A percentile compares a stretch with the other conserved stretches of the same genome.
Conservation (phyloP, 495 filamentous ascomycete species). For the Penicillium samsonianum region DNA sequence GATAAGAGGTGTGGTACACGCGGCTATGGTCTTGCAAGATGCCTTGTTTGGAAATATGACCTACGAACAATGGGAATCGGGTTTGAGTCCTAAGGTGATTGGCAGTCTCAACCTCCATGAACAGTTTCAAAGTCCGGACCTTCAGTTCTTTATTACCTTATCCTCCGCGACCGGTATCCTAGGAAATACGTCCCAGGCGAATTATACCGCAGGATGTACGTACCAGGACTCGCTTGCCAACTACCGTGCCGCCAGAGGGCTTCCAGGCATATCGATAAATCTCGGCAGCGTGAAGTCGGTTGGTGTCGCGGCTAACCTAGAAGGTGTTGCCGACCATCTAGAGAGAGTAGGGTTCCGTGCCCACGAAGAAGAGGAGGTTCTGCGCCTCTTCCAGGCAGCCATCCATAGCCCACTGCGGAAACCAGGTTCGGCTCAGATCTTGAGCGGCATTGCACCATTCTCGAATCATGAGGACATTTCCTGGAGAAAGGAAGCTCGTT, state of each 20-base stretch:
- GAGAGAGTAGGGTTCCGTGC: background rate
- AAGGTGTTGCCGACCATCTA: background rate
- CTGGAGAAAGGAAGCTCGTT: background rate
- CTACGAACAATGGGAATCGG: conserved; percentile 30
- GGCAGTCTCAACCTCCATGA: conserved; percentile 55
- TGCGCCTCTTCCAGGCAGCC: background rate
- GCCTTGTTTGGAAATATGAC: conserved; percentile 42
- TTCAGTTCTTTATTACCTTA: conserved; percentile 49
- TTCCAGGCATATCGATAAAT: background rate
- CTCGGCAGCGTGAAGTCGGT: background rate
- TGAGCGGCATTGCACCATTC: background rate
- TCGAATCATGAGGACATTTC: background rate
- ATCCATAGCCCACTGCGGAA: background rate
- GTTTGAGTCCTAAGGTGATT: conserved; percentile 38
- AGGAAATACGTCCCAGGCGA: conserved; percentile 33
- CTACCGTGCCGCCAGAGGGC: conserved; percentile 18
- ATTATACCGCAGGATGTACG: conserved; percentile 35
- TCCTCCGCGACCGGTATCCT: conserved; percentile 33
- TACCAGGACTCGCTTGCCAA: conserved; percentile 34
- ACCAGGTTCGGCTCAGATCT: background rate
- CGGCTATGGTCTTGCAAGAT: conserved; percentile 36
- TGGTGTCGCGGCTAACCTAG: background rate
- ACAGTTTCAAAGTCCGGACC: conserved; percentile 29
- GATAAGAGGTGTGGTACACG: conserved; percentile 24
- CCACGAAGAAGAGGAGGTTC: background rate